Evolutionary conservation across 208 protist genomes (phyloP), one percentile per base, ranked within the genome.

Genomic region (Acanthamoeba polyphaga): DNA sequence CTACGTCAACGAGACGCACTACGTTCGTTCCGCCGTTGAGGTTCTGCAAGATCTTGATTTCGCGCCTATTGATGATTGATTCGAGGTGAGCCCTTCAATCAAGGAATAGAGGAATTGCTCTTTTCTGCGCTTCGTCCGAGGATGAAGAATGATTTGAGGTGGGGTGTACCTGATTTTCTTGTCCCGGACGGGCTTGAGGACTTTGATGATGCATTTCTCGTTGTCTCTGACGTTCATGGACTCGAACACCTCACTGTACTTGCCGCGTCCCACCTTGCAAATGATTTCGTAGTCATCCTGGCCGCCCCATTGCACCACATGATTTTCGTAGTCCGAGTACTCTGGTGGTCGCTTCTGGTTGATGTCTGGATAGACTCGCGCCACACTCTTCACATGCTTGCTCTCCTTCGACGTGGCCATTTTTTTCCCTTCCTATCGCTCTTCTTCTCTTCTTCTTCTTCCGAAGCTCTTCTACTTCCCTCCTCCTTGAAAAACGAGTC

Each of bases 181-280:
- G 32, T 92, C 85, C 7, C 85, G 85, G 13, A 98, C 99, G 74
- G 99, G 99, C 96, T 99, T 99, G 24, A 98, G 74, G n/a, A 94
- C 70, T 49, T 94, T 94, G 70, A 99, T 98, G 10, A 99, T 99
- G 95, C 99, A 99, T 13, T 98, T 94, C 43, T 98, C 97, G 55
- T 98, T 98, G 55, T 98, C 99, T 51, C 96, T 96, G 5, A 96
- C 62, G 95, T 99, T 99, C 7, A 98, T 97, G 2, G 98, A 99
- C 70, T 99, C 97, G 97, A 99, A 99, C 3, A 99, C 99, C 97
- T 99, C 99, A 68, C 98, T 99, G 97, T 99, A 99, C 98, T 99
- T 99, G 53, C 99, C 99, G 19, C 98, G 97, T 10, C 99, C 99
- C 53, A 99, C 98, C 95, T 99, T 99, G 80, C 97, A 96, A n/a